These are phyloP conservation scores for Stephanocyclus meneghinianus DNA, from an alignment of 352 stramenopile genomes.

Conservation along the genomic window DNA sequence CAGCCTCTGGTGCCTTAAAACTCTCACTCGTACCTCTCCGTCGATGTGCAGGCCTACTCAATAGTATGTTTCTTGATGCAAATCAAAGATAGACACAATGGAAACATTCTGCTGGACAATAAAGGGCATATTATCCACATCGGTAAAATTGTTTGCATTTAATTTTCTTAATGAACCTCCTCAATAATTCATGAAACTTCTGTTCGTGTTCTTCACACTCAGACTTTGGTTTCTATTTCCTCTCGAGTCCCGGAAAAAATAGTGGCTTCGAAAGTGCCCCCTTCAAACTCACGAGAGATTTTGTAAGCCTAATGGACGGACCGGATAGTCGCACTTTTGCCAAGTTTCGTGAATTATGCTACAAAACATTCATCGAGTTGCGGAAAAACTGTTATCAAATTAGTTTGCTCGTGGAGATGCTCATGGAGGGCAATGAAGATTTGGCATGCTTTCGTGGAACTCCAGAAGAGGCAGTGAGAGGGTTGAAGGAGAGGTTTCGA, in stretches of 20 bases:
- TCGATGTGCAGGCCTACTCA: conserved; percentile 77
- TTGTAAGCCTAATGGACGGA: conserved; percentile 94
- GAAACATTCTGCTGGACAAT: conserved; percentile 95
- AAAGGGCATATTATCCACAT: conserved; percentile 96
- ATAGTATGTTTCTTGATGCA: conserved; percentile 96
- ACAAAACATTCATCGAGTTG: conserved; percentile 92
- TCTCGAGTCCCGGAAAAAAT: conserved; percentile 89
- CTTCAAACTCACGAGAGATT: conserved; percentile 97
- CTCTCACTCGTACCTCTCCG: neutral
- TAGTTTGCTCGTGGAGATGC: conserved; percentile 95
- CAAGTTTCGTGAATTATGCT: conserved; percentile 93
- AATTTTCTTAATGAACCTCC: neutral
- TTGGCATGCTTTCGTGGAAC: conserved; percentile 92
- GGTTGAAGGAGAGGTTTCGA: conserved; percentile 90
- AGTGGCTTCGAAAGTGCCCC: conserved; percentile 93
- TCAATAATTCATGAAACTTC: neutral
- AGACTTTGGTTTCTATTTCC: conserved; percentile 92
- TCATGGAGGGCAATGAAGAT: conserved; percentile 94
- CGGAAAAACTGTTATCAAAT: conserved; percentile 93
- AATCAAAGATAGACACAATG: conserved; percentile 97
- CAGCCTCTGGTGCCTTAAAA: no score
- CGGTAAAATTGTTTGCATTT: conserved; percentile 6
- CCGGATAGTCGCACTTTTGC: conserved; percentile 89
- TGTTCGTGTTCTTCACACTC: neutral
- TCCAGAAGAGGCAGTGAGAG: conserved; percentile 88